Base-by-base conservation (phyloP, 2,329 filamentous ascomycete genomes). In the Beauveria asiatica region DNA sequence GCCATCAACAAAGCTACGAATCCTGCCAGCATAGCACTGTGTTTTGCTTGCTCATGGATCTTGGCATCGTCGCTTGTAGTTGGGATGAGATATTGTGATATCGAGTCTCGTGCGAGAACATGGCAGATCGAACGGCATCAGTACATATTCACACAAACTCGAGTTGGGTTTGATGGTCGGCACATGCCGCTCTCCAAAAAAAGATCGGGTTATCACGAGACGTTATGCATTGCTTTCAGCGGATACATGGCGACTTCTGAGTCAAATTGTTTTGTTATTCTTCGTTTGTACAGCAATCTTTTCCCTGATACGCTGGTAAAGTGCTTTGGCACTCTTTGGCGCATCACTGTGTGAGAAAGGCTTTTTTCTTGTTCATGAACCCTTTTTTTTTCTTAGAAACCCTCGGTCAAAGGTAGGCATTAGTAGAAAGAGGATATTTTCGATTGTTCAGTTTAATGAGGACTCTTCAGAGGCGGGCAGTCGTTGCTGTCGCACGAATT, bases 381-480 rank as follows among this genome's bases (percentile, higher is more conserved):
- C 41, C 7, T 53, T 17, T 57, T 55, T 60, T 59, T 62, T 62
- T 64, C 46, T 58, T 61, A 66, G 59, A 61, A 59, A 53, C 62
- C 61, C 39, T 63, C 58, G 53, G 50, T 61, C 55, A 56, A 50
- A 52, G 62, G 62, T 57, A 58, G 62, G 63, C 61, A 64, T 63
- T 53, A 52, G 62, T 65, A 64, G 63, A 66, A 54, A 62, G 52
- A 42, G 60, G 61, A 37, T 60, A 50, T 46, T 57, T 62, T 64
- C 52, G 48, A 62, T 57, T 61, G 64, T 65, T 61, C 55, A 60
- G 62, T 62, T 65, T 66, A 66, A 66, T 66, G 61, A 64, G 59
- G 54, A 62, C 60, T 65, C 25, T 54, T 53, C 41, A 16, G 39
- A 8, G 52, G 82, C 82, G 51, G 82, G 83, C 42, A 79, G 74